Conservation (phyloP, 306 rosid genomes). For the Carpinus viminea region DNA sequence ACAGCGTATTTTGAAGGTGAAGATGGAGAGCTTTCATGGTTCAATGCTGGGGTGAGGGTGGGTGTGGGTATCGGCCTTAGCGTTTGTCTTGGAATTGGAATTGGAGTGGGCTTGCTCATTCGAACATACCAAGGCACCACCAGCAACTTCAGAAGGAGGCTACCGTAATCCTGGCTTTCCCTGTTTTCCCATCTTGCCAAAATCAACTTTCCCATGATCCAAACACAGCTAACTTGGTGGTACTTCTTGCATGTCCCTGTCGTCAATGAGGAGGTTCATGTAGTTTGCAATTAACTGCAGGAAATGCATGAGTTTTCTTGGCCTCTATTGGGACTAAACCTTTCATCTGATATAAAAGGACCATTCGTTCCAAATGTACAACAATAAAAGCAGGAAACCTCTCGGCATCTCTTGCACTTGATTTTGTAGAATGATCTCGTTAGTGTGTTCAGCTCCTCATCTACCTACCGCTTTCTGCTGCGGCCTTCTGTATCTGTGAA, state of each 20-base stretch:
- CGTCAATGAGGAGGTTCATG: slow-evolving; percentile 17
- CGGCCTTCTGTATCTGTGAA: background rate
- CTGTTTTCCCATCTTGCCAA: slow-evolving; percentile 7
- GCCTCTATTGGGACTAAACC: slow-evolving; percentile 30
- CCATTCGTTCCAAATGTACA: slow-evolving; percentile 17
- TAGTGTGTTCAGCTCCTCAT: background rate
- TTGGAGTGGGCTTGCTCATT: slow-evolving; percentile 73
- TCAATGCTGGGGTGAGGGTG: slow-evolving; percentile 77
- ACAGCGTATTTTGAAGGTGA: slow-evolving; percentile 59
- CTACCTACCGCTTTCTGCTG: background rate
- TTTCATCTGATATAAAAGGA: slow-evolving; percentile 28
- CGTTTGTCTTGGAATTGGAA: slow-evolving; percentile 78
- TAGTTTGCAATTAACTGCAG: slow-evolving; percentile 27
- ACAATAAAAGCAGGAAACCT: slow-evolving; percentile 26
- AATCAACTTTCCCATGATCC: slow-evolving; percentile 25
- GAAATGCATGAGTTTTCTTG: slow-evolving; percentile 9
- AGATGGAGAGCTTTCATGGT: slow-evolving; percentile 87
- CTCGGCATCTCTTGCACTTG: slow-evolving; percentile 22
- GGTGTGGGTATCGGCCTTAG: slow-evolving; percentile 86
- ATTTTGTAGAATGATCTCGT: slow-evolving; percentile 16
- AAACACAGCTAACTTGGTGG: slow-evolving; percentile 20
- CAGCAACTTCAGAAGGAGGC: slow-evolving; percentile 56
- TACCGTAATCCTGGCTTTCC: slow-evolving; percentile 19
- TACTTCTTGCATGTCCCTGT: background rate
- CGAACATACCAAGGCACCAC: slow-evolving; percentile 84